phyloP scores from a whole-genome alignment of 2,329 filamentous ascomycete genomes.

The Nigrospora sphaerica region DNA sequence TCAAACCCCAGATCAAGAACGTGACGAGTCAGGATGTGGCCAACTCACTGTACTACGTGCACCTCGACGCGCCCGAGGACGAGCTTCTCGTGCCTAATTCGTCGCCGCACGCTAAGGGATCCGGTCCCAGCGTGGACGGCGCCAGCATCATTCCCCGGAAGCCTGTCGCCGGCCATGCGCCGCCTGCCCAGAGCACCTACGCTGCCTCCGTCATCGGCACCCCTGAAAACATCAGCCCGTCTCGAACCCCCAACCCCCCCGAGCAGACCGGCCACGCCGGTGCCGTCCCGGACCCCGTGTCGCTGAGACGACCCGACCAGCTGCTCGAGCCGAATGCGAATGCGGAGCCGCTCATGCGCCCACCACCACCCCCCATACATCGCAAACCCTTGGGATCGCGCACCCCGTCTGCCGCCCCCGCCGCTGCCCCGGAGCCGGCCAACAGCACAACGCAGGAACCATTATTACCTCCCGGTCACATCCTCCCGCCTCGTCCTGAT shows the following conservation, averaged over 20 bases:
- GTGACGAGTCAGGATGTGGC: slow-evolving; percentile 83
- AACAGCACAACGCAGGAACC: too few species aligned
- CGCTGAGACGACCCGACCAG: too few species aligned
- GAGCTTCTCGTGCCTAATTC: slow-evolving; percentile 23
- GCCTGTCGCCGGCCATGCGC: background rate
- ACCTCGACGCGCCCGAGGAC: slow-evolving; percentile 63
- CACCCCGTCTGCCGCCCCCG: too few species aligned
- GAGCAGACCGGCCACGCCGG: background rate
- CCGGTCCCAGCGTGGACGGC: background rate
- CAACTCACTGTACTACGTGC: slow-evolving; percentile 85
- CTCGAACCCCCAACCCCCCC: background rate
- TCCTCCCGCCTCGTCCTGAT: slow-evolving; percentile 5
- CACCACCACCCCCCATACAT: too few species aligned
- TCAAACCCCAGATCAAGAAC: slow-evolving; percentile 82
- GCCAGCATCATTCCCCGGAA: background rate
- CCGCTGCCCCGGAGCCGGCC: too few species aligned
- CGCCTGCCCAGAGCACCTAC: background rate
- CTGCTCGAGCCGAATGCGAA: too few species aligned
- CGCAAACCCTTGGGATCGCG: too few species aligned
- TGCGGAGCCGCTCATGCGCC: too few species aligned
- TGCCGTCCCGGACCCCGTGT: too few species aligned
- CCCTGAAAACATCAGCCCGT: background rate
- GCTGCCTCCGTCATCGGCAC: background rate
- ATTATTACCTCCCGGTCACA: background rate
- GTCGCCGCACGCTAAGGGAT: too few species aligned